phyloP scores from a whole-genome alignment of 805 yeast genomes.

The Starmerella apis region DNA sequence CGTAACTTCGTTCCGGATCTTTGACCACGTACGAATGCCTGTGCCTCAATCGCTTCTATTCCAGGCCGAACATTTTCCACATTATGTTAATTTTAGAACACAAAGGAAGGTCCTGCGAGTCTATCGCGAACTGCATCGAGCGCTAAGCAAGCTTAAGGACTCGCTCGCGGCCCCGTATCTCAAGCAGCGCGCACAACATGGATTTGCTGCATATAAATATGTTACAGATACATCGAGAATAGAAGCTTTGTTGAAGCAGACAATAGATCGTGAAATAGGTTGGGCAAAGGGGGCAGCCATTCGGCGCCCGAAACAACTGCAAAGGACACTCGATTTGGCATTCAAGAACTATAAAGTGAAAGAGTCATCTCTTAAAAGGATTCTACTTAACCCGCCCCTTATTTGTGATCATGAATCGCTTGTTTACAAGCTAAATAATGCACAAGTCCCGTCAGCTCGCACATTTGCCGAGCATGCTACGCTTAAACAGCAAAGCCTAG shows the following conservation, averaged over 20 bases:
- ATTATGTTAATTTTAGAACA: conserved; percentile 11
- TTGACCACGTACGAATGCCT: not conserved
- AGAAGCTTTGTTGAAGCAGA: conserved; percentile 9
- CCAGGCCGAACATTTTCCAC: conserved; percentile 12
- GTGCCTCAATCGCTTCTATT: conserved; percentile 16
- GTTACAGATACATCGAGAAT: conserved; percentile 6
- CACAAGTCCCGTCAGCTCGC: conserved; percentile 4
- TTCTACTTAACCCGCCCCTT: conserved; percentile 1
- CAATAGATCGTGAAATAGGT: conserved; percentile 8
- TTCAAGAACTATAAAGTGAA: conserved; percentile 11
- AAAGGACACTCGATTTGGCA: conserved; percentile 1
- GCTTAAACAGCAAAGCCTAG: not conserved
- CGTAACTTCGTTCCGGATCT: no score
- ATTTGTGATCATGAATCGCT: conserved; percentile 6
- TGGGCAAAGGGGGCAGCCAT: conserved; percentile 8
- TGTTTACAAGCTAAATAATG: conserved; percentile 13
- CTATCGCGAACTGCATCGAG: conserved; percentile 14
- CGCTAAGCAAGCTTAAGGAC: conserved; percentile 8
- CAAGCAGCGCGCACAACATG: conserved; percentile 11
- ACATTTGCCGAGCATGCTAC: conserved; percentile 10
- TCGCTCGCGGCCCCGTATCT: conserved; percentile 3
- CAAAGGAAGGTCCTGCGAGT: conserved; percentile 6
- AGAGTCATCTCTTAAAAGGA: conserved; percentile 4
- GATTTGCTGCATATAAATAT: conserved; percentile 15
- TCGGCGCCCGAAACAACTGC: conserved; percentile 1